Evolutionary conservation across 108 stramenopile genomes (phyloP).

Genomic region (Pseudonitzschia pungens): DNA sequence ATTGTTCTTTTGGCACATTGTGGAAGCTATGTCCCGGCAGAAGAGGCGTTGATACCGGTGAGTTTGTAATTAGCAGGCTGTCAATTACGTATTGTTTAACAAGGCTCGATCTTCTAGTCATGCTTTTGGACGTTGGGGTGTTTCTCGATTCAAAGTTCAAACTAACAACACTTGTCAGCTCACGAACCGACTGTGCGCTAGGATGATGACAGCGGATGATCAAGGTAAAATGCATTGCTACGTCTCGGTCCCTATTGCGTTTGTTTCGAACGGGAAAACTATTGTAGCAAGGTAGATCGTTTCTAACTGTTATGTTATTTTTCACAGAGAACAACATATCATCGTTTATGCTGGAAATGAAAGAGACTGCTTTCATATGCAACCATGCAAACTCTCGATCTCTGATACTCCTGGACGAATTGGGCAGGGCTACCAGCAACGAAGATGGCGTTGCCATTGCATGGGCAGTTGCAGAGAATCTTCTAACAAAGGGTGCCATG

Average conservation of each 20-base stretch:
- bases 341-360: conserved; percentile 95
- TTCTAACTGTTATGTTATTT: background rate
- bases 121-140: background rate
- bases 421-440: conserved; percentile 94
- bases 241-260: background rate
- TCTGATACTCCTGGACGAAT: conserved; percentile 91
- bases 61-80: too few relatives aligned
- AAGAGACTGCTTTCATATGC: conserved; percentile 90
- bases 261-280: background rate
- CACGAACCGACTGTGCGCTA: conserved; percentile 72
- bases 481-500: conserved; percentile 70
- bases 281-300: background rate
- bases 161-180: conserved; percentile 19
- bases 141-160: background rate
- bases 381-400: conserved; percentile 73
- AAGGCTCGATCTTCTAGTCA: background rate
- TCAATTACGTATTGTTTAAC: too few relatives aligned
- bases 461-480: conserved; percentile 82
- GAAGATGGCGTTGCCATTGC: conserved; percentile 92
- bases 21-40: conserved; percentile 93
- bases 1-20: conserved; percentile 91
- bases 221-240: conserved; percentile 4
- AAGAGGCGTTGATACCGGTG: conserved; percentile 77
- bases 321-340: conserved; percentile 82
- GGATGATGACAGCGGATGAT: conserved; percentile 91